Evolutionary conservation across 257 asterid species (phyloP), one percentile per base, ranked within the genome.

Genomic region (Solanum microdontum): DNA sequence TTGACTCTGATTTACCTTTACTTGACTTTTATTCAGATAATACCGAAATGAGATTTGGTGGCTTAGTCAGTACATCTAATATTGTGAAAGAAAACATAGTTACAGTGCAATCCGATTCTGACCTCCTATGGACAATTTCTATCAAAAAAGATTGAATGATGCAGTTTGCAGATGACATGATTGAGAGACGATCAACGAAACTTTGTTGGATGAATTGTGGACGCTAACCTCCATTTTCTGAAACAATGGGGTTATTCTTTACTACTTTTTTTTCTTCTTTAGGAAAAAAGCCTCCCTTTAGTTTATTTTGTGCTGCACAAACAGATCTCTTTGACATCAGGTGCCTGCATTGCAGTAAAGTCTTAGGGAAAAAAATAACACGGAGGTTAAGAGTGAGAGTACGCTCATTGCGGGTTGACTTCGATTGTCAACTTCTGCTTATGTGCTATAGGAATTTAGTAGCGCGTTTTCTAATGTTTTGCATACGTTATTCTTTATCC

Each of bases 111-210:
- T 94, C 98, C n/a, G 95, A 95, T 83, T 68, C 96, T 2, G 93
- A 97, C 90, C 98, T 96, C 87, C 96, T 96, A 28, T 97, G 98
- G 99, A 96, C 99, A 24, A 92, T 96, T 89, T 94, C 99, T 87
- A 90, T 97, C 15, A 94, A 80, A 89, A 90, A 92, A 86, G 90
- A 89, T 48, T 90, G 89, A 87, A 28, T 85, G 76, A 40, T 87
- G n/a, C 87, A 72, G 21, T 36, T 79, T 28, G 85, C 26, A 80
- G 40, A 45, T 45, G 69, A 8, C n/a, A 26, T 24, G 26, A 24
- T 24, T 24, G 24, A 23, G 58, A 43, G 62, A 51, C 3, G 3
- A 51, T 51, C 23, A 51, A 34, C 19, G 9, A 40, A 77, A 39
- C 10, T 40, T 77, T 77, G n/a, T 17, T 39, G 11, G 60, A 39